These are phyloP conservation scores for Metschnikowia noctiluminum DNA, from an alignment of 805 yeast species.

Conservation along the genomic window DNA sequence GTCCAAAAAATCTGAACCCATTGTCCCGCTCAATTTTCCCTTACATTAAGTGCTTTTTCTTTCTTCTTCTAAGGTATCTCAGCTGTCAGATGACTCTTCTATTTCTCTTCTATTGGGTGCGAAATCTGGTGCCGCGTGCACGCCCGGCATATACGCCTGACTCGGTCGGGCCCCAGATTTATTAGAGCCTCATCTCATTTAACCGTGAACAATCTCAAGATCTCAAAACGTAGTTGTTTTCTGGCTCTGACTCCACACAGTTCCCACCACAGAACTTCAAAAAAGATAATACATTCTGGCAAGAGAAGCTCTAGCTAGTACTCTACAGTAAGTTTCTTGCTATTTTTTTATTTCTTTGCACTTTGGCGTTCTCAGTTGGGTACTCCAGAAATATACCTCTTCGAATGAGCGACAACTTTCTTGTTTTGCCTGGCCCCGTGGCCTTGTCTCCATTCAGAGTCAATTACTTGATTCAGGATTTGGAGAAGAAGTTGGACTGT, in stretches of 20 bases:
- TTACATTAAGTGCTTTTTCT: too few species aligned
- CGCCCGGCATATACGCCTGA: background rate
- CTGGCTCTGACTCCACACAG: slow-evolving; percentile 3
- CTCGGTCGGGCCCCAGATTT: background rate
- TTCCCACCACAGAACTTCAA: background rate
- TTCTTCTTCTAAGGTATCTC: too few species aligned
- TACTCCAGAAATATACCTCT: too few species aligned
- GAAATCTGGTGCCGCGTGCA: background rate
- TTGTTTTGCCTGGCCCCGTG: slow-evolving; percentile 76
- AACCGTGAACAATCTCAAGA: background rate
- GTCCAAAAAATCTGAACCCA: too few species aligned
- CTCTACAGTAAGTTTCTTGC: background rate
- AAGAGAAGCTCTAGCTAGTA: too few species aligned
- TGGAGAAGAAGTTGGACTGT: slow-evolving; percentile 66
- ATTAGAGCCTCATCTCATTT: background rate
- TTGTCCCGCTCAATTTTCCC: too few species aligned
- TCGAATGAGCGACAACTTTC: slow-evolving; percentile 24
- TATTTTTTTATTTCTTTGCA: background rate
- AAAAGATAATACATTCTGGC: background rate
- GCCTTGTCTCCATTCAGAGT: slow-evolving; percentile 89
- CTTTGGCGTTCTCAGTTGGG: too few species aligned
- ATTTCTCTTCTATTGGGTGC: too few species aligned
- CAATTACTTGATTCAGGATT: slow-evolving; percentile 63
- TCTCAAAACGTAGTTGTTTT: background rate
- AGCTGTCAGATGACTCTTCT: too few species aligned